Conservation (phyloP, 176 grass and related monocot species). For the Cenchrus purpureus region DNA sequence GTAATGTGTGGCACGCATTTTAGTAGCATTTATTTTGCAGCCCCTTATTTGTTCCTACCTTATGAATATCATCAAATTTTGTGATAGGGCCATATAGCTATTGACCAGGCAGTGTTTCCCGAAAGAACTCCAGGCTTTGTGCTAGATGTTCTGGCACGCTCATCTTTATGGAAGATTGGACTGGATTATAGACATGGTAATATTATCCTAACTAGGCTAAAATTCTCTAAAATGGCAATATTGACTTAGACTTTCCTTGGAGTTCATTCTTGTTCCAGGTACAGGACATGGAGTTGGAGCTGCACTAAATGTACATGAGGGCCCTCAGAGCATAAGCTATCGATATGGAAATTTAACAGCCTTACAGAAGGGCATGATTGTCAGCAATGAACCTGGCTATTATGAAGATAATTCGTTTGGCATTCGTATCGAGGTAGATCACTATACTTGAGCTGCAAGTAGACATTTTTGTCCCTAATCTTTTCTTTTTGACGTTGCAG, state of each 20-base stretch:
- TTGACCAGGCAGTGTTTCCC: constrained; percentile 89
- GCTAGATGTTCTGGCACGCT: constrained; percentile 88
- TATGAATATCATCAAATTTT: constrained; percentile 18
- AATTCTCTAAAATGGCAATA: not conserved
- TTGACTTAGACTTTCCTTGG: constrained; percentile 2
- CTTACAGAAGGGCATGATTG: constrained; percentile 95
- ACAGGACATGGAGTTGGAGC: constrained; percentile 99
- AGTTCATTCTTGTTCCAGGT: constrained; percentile 63
- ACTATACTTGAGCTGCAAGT: not conserved
- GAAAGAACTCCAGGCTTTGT: constrained; percentile 95
- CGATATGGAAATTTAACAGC: constrained; percentile 85
- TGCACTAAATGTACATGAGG: constrained; percentile 95
- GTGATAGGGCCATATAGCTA: constrained; percentile 89
- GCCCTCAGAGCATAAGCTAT: constrained; percentile 97
- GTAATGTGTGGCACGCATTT: not conserved
- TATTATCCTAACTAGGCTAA: constrained; percentile 25
- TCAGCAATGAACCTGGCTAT: constrained; percentile 99
- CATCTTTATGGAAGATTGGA: constrained; percentile 96
- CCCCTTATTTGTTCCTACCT: not conserved
- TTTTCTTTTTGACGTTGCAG: constrained; percentile 49
- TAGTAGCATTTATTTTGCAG: not conserved
- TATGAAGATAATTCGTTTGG: constrained; percentile 96
- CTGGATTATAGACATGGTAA: constrained; percentile 93
- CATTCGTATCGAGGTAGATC: constrained; percentile 88
- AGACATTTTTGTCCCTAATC: constrained; percentile 19